Percentiles rank a stretch among this genome's conserved stretches.
Evolutionary conservation across 768 basidiomycete genomes (phyloP).

Genomic region (Strobilomyces confusus): DNA sequence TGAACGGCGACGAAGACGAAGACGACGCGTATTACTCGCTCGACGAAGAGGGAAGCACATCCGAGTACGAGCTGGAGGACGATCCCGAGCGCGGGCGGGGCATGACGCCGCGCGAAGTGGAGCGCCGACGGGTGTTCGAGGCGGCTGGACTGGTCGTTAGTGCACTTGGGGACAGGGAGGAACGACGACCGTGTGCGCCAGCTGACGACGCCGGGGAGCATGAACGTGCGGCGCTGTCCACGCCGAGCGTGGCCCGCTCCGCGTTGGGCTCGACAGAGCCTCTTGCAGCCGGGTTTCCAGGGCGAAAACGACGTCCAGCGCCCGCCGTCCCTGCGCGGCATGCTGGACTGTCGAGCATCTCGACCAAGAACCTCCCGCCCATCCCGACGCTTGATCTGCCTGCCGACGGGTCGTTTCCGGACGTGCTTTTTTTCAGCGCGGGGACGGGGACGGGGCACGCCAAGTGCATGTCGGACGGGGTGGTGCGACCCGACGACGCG

Average conservation of each 20-base stretch:
- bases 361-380: constrained; percentile 53
- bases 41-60: constrained; percentile 25
- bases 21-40: constrained; percentile 33
- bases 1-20: constrained; percentile 29
- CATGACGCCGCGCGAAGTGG: constrained; percentile 59
- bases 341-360: constrained; percentile 6
- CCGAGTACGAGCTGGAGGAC: constrained; percentile 2
- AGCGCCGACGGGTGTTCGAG: constrained; percentile 79
- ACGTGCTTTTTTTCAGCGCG: neutral
- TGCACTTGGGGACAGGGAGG: constrained; percentile 15
- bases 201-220: neutral
- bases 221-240: too few relatives aligned
- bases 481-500: constrained; percentile 65
- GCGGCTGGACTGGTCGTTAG: constrained; percentile 82
- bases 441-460: neutral
- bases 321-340: constrained; percentile 20
- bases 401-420: constrained; percentile 10
- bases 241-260: too few relatives aligned
- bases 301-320: constrained; percentile 25
- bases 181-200: neutral
- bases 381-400: constrained; percentile 37
- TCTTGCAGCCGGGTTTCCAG: constrained; percentile 38
- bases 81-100: constrained; percentile 35
- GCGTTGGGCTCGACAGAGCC: constrained; percentile 33
- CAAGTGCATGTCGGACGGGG: constrained; percentile 13